These are phyloP conservation scores for Fragilaria radians DNA, from an alignment of 108 stramenopile species.

Conservation along the genomic window DNA sequence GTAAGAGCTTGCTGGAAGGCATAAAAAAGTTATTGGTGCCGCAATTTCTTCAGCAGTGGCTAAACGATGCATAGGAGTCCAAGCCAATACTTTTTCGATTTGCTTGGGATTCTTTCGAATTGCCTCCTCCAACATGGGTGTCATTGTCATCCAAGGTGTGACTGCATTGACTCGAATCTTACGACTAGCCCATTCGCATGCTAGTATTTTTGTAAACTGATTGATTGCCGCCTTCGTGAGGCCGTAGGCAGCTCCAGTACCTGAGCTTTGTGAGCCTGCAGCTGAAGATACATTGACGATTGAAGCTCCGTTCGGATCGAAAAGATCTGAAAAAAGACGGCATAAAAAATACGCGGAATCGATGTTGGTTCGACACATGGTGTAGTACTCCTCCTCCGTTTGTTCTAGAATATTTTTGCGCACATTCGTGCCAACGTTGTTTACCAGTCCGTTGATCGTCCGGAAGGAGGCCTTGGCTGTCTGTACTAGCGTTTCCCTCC, in stretches of 20 bases:
- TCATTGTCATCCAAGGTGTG: slow-evolving; percentile 86
- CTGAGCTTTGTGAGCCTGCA: slow-evolving; percentile 68
- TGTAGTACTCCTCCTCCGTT: slow-evolving; percentile 65
- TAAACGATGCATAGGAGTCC: slow-evolving; percentile 71
- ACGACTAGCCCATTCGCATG: slow-evolving; percentile 77
- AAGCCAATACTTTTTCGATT: slow-evolving; percentile 51
- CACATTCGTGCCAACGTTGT: slow-evolving; percentile 88
- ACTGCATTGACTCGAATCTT: slow-evolving; percentile 86
- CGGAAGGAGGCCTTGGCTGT: slow-evolving; percentile 21
- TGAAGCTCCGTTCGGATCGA: slow-evolving; percentile 40
- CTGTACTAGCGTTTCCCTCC: slow-evolving; percentile 28
- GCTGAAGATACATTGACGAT: slow-evolving; percentile 86
- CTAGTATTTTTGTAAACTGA: slow-evolving; percentile 63
- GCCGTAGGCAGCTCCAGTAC: slow-evolving; percentile 81
- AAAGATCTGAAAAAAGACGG: slow-evolving; percentile 24
- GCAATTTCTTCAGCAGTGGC: slow-evolving; percentile 69
- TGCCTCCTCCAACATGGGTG: slow-evolving; percentile 72
- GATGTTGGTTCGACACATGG: slow-evolving; percentile 72
- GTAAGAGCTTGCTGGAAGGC: slow-evolving; percentile 81
- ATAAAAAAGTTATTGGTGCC: slow-evolving; percentile 84
- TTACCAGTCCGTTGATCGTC: slow-evolving; percentile 75
- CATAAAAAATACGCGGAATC: slow-evolving; percentile 64
- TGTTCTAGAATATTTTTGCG: slow-evolving; percentile 69
- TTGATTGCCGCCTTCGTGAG: slow-evolving; percentile 84
- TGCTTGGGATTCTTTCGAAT: slow-evolving; percentile 43